phyloP scores from a whole-genome alignment of 495 filamentous ascomycete genomes.

The Extremus antarcticus region DNA sequence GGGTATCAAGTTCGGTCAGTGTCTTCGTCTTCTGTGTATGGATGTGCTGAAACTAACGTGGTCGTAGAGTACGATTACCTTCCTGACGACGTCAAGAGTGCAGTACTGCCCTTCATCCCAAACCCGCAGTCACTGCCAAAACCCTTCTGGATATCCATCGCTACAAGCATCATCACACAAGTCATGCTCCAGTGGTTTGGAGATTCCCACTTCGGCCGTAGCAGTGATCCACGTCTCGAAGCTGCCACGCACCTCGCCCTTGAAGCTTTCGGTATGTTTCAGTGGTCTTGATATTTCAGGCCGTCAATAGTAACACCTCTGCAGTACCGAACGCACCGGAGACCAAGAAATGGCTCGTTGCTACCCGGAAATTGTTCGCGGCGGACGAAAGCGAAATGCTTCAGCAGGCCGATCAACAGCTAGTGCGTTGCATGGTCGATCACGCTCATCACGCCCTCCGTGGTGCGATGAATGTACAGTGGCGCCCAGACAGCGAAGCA shows the following conservation, averaged over 20 bases:
- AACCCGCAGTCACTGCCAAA: background rate
- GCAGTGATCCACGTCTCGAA: background rate
- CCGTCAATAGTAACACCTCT: background rate
- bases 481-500: background rate
- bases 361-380: background rate
- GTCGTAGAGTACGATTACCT: background rate
- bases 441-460: background rate
- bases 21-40: too few species aligned
- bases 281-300: background rate
- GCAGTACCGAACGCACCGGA: background rate
- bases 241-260: background rate
- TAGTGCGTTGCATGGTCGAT: background rate
- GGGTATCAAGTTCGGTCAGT: slow-evolving; percentile 1
- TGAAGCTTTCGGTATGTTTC: background rate
- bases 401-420: background rate
- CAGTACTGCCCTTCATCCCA: background rate
- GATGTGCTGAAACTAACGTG: background rate
- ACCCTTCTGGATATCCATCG: background rate
- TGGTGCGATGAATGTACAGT: background rate
- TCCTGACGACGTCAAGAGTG: background rate
- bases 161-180: background rate
- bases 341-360: background rate
- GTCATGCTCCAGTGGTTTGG: background rate
- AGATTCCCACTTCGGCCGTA: background rate
- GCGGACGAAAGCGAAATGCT: background rate